Percentiles rank a stretch among this genome's conserved stretches.
Conservation (phyloP, 2,329 filamentous ascomycete genomes). For the Thelonectria discophora region DNA sequence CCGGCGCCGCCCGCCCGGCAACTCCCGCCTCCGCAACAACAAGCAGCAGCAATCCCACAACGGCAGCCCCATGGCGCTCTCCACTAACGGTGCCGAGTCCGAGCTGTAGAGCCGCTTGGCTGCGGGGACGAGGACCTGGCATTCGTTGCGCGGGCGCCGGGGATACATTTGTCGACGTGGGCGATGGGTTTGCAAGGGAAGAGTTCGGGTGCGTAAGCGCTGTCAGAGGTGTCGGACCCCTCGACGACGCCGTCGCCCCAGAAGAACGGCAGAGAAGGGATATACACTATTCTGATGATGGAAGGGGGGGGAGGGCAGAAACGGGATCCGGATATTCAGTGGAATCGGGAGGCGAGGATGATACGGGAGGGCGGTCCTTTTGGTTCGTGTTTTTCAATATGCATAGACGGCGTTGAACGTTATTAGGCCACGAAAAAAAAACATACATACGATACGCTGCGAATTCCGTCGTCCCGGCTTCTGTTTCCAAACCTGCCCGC, state of each 20-base stretch:
- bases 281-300: too few species aligned
- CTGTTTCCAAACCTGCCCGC: background rate
- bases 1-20: constrained; percentile 56
- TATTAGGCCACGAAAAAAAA: constrained; percentile 41
- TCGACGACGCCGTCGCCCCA: too few species aligned
- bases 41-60: constrained; percentile 57
- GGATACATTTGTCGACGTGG: too few species aligned
- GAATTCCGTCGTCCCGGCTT: constrained; percentile 1
- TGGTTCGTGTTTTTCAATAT: constrained; percentile 39
- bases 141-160: background rate
- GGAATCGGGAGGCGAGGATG: constrained; percentile 16
- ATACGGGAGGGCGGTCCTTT: constrained; percentile 27
- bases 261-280: too few species aligned
- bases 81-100: constrained; percentile 65
- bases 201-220: too few species aligned
- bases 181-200: too few species aligned
- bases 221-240: too few species aligned
- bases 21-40: constrained; percentile 53
- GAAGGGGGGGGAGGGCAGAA: too few species aligned
- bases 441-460: constrained; percentile 33
- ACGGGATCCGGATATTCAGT: constrained; percentile 10
- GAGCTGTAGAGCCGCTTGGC: constrained; percentile 55
- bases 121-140: constrained; percentile 10
- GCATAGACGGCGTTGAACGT: constrained; percentile 49
- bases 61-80: constrained; percentile 65